Conservation (phyloP, 2,329 filamentous ascomycete genomes). For the Knufia fluminis region DNA sequence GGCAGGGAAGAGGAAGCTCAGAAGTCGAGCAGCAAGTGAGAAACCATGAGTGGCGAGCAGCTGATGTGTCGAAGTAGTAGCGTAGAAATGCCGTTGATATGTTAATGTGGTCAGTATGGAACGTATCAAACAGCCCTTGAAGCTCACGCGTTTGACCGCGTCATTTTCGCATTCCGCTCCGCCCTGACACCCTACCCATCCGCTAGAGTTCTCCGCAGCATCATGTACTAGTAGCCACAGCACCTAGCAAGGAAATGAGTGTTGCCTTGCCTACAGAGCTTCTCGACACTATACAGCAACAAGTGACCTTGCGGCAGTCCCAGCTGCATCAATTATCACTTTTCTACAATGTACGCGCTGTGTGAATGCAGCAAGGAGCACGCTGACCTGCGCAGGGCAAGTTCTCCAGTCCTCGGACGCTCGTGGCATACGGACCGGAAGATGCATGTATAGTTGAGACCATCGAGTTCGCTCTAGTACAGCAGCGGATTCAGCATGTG, state of each 20-base stretch:
- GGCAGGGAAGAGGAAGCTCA: background rate
- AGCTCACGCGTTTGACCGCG: background rate
- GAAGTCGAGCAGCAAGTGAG: background rate
- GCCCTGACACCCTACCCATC: background rate
- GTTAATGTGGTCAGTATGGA: too few species aligned
- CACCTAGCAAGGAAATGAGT: conserved; percentile 8
- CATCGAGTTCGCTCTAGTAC: conserved; percentile 52
- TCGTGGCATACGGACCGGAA: conserved; percentile 76
- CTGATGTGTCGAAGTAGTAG: too few species aligned
- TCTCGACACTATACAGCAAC: conserved; percentile 13
- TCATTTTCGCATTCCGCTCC: conserved; percentile 5
- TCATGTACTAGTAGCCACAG: too few species aligned
- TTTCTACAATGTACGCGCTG: conserved; percentile 30
- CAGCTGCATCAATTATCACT: conserved; percentile 34
- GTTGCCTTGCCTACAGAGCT: conserved; percentile 15
- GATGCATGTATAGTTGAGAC: conserved; percentile 79
- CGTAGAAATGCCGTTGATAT: too few species aligned
- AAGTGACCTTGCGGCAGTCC: conserved; percentile 11
- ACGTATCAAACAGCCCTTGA: too few species aligned
- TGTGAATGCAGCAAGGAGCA: background rate
- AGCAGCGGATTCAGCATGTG: conserved; percentile 42
- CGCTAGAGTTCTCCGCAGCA: background rate
- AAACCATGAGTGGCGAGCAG: background rate
- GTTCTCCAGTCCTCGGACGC: conserved; percentile 59
- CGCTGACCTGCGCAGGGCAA: conserved; percentile 9